phyloP scores from a whole-genome alignment of 192 early-diverging fungal species.

The Paraglomus brasilianum region DNA sequence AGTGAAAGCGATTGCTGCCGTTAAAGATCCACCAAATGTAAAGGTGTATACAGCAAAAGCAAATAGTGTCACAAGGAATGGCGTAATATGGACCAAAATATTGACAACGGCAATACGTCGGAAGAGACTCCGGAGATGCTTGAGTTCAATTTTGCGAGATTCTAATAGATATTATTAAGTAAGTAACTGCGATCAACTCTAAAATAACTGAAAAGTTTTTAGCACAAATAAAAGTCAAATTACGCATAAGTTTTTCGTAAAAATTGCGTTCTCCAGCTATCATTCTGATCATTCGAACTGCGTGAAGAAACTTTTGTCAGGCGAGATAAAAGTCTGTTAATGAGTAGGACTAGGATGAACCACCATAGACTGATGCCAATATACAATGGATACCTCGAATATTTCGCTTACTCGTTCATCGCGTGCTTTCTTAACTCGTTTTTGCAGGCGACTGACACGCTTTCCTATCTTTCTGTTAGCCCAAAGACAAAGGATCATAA shows the following conservation, averaged over 20 bases:
- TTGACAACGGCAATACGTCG: conserved; percentile 38
- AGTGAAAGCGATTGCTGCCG: conserved; percentile 66
- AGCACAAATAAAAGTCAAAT: conserved; percentile 24
- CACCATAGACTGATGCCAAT: not conserved
- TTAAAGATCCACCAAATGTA: conserved; percentile 56
- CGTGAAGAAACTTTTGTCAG: conserved; percentile 48
- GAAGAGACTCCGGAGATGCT: conserved; percentile 38
- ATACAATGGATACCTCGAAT: conserved; percentile 56
- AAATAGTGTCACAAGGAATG: conserved; percentile 60
- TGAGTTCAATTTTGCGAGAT: conserved; percentile 42
- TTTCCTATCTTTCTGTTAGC: conserved; percentile 55
- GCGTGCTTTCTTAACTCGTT: conserved; percentile 54
- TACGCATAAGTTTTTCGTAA: conserved; percentile 62
- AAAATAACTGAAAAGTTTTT: not conserved
- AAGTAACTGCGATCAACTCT: not conserved
- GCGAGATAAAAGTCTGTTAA: not conserved
- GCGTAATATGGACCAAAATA: conserved; percentile 42
- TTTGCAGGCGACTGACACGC: conserved; percentile 54
- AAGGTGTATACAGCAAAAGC: conserved; percentile 60
- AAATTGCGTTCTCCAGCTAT: conserved; percentile 79
- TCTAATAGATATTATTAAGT: conserved; percentile 15
- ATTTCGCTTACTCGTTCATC: conserved; percentile 76
- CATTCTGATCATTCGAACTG: conserved; percentile 91
- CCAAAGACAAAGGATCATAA: conserved; percentile 70
- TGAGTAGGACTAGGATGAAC: not conserved